Conservation (phyloP, 2,329 filamentous ascomycete species). For the Phyllosticta ampelicida region DNA sequence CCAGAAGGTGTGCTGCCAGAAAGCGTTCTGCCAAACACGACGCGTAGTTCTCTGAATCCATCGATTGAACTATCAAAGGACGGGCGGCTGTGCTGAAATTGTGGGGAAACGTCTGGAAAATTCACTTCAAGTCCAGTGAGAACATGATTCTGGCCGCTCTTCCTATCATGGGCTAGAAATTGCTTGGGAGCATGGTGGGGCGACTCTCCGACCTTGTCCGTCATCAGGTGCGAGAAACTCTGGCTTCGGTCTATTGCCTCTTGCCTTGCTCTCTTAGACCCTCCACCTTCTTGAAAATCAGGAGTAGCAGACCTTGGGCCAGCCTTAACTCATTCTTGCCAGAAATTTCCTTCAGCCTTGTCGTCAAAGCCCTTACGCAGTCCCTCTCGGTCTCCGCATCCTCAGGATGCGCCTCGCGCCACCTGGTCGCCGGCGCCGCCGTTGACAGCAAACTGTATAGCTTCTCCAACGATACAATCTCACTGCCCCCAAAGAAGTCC, state of each 20-base stretch:
- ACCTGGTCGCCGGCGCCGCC: constrained; percentile 32
- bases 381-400: constrained; percentile 32
- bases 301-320: not conserved
- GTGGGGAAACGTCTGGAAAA: too few species aligned
- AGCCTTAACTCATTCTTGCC: not conserved
- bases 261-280: not conserved
- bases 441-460: constrained; percentile 31
- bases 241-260: not conserved
- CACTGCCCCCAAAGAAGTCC: constrained; percentile 18
- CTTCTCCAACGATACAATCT: constrained; percentile 20
- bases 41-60: too few species aligned
- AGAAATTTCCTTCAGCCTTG: constrained; percentile 12
- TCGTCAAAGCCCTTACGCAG: constrained; percentile 23
- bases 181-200: too few species aligned
- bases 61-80: too few species aligned
- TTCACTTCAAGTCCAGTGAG: too few species aligned
- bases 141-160: too few species aligned
- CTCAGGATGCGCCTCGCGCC: constrained; percentile 37
- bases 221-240: too few species aligned
- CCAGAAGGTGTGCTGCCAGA: too few species aligned
- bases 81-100: too few species aligned
- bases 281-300: constrained; percentile 2
- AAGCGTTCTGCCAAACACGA: too few species aligned
- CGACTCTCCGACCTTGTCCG: too few species aligned
- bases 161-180: too few species aligned